Percentiles rank a stretch among this genome's conserved stretches.
Evolutionary conservation across 2,329 filamentous ascomycete species (phyloP).

Genomic region (Hymenotorrendiella dingleyae): DNA sequence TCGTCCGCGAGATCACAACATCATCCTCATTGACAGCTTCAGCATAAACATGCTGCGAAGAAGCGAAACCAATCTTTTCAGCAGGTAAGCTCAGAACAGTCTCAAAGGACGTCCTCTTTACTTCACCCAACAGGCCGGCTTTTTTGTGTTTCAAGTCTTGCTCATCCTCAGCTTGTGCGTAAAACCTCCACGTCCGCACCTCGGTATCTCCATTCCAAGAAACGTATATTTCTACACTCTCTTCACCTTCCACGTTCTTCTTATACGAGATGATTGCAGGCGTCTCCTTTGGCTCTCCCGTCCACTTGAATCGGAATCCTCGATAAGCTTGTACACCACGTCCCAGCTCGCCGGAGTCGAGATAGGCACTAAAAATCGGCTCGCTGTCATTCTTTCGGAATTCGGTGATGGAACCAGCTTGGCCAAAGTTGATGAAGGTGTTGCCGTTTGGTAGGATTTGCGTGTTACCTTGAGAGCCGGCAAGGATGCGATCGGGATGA

Average conservation of each 20-base stretch:
- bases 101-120: neutral
- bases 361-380: constrained; percentile 17
- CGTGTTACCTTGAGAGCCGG: constrained; percentile 37
- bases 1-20: neutral
- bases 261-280: constrained; percentile 19
- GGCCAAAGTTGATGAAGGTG: constrained; percentile 39
- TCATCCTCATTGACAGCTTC: neutral
- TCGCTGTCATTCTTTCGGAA: neutral
- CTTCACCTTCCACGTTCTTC: constrained; percentile 16
- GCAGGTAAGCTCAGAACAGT: neutral
- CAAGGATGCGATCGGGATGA: constrained; percentile 7
- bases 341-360: constrained; percentile 18
- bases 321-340: constrained; percentile 18
- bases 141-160: neutral
- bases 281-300: constrained; percentile 19
- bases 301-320: constrained; percentile 28
- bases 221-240: constrained; percentile 31
- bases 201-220: constrained; percentile 35
- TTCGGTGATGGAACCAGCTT: constrained; percentile 21
- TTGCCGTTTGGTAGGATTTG: constrained; percentile 38
- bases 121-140: neutral
- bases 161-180: constrained; percentile 9
- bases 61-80: neutral
- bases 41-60: neutral
- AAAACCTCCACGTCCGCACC: constrained; percentile 34